A percentile compares a stretch with the other conserved stretches of the same genome.
phyloP scores from a whole-genome alignment of 176 grass and related monocot species.

The Saccharum spontaneum region DNA sequence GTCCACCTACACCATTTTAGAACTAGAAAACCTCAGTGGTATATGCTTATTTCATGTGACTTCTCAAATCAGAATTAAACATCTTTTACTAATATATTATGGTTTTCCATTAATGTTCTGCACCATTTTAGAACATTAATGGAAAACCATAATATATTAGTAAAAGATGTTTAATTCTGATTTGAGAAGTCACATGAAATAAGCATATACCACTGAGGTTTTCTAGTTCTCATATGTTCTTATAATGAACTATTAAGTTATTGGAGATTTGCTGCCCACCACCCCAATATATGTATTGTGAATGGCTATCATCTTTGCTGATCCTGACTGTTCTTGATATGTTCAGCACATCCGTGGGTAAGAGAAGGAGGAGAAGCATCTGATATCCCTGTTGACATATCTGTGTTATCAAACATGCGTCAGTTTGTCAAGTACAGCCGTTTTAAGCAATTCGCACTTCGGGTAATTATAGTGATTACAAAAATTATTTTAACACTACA shows the following conservation, averaged over 20 bases:
- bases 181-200: constrained; percentile 3
- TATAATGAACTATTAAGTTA: constrained; percentile 2
- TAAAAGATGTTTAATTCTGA: constrained; percentile 4
- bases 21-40: background rate
- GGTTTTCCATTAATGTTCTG: too few species aligned
- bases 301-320: constrained; percentile 17
- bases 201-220: background rate
- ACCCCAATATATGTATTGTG: background rate
- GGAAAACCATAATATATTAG: background rate
- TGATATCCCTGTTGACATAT: constrained; percentile 96
- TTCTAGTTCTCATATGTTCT: background rate
- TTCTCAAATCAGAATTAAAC: constrained; percentile 2
- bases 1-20: too few species aligned
- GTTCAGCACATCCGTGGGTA: constrained; percentile 94
- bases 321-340: constrained; percentile 37
- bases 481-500: background rate
- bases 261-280: background rate
- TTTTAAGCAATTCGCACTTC: constrained; percentile 94
- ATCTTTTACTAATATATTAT: too few species aligned
- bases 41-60: background rate
- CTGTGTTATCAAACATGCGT: constrained; percentile 90
- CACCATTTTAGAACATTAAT: too few species aligned
- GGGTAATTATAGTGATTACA: constrained; percentile 50
- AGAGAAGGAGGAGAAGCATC: constrained; percentile 94
- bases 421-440: constrained; percentile 98